These are phyloP conservation scores for Salvia sclarea DNA, from an alignment of 305 asterid genomes.

Conservation along the genomic window DNA sequence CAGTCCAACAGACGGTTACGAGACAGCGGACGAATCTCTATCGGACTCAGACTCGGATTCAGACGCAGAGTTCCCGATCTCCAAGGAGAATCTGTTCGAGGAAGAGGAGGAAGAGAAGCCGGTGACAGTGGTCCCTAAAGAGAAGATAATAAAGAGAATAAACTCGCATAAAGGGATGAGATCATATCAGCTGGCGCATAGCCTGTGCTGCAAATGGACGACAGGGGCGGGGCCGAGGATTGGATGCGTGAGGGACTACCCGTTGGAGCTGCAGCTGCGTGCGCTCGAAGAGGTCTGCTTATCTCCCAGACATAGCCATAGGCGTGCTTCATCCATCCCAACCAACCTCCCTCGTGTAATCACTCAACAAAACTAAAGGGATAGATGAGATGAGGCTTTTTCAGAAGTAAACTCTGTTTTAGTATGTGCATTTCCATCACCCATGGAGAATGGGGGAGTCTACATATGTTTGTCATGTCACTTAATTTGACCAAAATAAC, in stretches of 20 bases:
- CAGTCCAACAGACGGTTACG: constrained; percentile 50
- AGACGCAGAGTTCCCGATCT: constrained; percentile 53
- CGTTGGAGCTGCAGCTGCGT: constrained; percentile 72
- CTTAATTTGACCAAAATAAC: neutral
- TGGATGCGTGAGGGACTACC: constrained; percentile 89
- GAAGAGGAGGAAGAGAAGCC: constrained; percentile 47
- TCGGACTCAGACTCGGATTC: constrained; percentile 71
- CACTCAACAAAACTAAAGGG: neutral
- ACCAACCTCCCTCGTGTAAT: neutral
- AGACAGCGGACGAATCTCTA: constrained; percentile 70
- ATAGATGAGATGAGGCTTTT: too few species aligned
- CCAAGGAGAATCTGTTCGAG: constrained; percentile 64
- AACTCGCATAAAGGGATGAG: constrained; percentile 63
- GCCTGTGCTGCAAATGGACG: constrained; percentile 76
- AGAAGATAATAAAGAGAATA: constrained; percentile 65
- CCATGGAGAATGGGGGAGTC: neutral
- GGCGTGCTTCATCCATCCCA: constrained; percentile 17
- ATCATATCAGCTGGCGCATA: constrained; percentile 76
- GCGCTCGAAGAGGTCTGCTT: constrained; percentile 68
- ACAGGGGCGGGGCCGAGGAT: constrained; percentile 94
- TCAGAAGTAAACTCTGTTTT: too few species aligned
- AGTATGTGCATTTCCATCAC: neutral
- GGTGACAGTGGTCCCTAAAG: constrained; percentile 40
- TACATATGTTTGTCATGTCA: neutral
- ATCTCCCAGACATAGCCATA: constrained; percentile 48